Evolutionary conservation across 257 asterid genomes (phyloP).

Genomic region (Phtheirospermum japonicum): DNA sequence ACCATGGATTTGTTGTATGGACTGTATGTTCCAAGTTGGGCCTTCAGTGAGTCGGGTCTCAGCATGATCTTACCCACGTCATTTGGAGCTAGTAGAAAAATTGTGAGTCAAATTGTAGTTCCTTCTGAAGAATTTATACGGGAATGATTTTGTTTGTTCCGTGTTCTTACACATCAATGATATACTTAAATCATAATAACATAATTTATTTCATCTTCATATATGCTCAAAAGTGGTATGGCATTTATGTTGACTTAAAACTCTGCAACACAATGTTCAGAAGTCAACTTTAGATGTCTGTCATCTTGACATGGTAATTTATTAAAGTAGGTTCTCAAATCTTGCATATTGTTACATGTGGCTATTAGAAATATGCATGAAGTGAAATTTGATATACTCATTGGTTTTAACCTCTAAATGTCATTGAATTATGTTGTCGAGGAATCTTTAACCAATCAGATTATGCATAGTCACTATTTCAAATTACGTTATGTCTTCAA

Average conservation of each 20-base stretch:
- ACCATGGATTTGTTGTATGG: constrained; percentile 64
- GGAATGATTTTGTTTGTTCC: constrained; percentile 7
- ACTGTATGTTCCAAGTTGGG: constrained; percentile 80
- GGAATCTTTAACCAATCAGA: too few species aligned
- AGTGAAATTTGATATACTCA: not conserved
- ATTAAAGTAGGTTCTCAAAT: too few species aligned
- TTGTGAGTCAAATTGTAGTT: constrained; percentile 42
- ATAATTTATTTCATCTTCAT: constrained; percentile 8
- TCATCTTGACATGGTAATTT: too few species aligned
- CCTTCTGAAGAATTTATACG: constrained; percentile 18
- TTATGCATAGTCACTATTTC: not conserved
- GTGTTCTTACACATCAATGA: constrained; percentile 4
- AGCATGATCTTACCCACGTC: constrained; percentile 32
- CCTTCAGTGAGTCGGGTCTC: constrained; percentile 48
- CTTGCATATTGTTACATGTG: too few species aligned
- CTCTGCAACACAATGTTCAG: not conserved
- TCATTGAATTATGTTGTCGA: not conserved
- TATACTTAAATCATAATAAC: not conserved
- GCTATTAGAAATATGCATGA: too few species aligned
- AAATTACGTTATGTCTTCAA: too few species aligned
- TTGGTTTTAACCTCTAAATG: not conserved
- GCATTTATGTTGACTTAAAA: constrained; percentile 14
- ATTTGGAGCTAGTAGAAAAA: constrained; percentile 46
- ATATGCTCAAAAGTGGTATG: too few species aligned
- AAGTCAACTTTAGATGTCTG: not conserved